These are phyloP conservation scores for Globisporangium ultimum DNA, from an alignment of 352 stramenopile genomes.

Conservation along the genomic window DNA sequence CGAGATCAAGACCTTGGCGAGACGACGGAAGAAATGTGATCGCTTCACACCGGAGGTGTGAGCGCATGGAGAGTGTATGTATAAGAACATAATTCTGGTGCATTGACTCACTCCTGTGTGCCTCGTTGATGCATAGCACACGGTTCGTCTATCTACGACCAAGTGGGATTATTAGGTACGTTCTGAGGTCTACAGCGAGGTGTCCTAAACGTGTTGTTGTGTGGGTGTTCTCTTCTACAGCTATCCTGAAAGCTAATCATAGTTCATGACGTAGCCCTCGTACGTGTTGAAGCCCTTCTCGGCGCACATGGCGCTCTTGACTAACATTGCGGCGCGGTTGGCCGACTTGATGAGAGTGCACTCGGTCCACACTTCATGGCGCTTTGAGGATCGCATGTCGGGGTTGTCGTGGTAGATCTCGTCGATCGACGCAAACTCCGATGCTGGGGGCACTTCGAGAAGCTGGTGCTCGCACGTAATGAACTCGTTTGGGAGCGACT, in stretches of 20 bases:
- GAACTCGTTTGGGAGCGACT: slow-evolving; percentile 18
- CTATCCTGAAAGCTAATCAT: not conserved
- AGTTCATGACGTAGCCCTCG: slow-evolving; percentile 8
- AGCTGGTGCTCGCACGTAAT: slow-evolving; percentile 9
- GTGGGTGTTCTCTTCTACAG: too few relatives aligned
- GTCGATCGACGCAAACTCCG: slow-evolving; percentile 4
- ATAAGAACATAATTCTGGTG: too few relatives aligned
- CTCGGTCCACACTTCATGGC: slow-evolving; percentile 29
- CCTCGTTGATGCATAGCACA: too few relatives aligned
- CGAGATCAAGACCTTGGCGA: too few relatives aligned
- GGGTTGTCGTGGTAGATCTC: slow-evolving; percentile 13
- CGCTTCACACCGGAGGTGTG: too few relatives aligned
- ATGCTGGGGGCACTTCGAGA: not conserved
- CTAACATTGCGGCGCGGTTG: slow-evolving; percentile 16
- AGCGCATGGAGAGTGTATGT: too few relatives aligned
- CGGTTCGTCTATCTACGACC: too few relatives aligned
- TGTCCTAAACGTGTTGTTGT: too few relatives aligned
- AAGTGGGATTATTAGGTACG: too few relatives aligned
- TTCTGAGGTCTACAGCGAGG: too few relatives aligned
- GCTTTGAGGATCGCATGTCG: slow-evolving; percentile 9
- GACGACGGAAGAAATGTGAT: too few relatives aligned
- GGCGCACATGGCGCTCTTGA: slow-evolving; percentile 17
- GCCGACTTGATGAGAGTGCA: slow-evolving; percentile 26
- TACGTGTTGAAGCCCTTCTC: slow-evolving; percentile 19
- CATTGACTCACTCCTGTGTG: too few relatives aligned